Conservation (phyloP, 176 grass and related monocot genomes). For the Paspalum notatum region DNA sequence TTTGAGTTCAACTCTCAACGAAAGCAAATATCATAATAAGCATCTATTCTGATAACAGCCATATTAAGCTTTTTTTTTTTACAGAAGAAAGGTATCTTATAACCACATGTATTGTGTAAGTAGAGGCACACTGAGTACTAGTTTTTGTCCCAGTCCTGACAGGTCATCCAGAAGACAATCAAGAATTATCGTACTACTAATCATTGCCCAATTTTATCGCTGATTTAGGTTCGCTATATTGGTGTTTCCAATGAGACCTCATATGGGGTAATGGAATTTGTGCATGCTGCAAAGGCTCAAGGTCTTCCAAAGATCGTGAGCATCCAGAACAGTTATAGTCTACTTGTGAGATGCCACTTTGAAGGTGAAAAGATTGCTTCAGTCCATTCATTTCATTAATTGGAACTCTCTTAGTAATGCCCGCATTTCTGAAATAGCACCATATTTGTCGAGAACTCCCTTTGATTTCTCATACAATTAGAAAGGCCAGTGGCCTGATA, state of each 20-base stretch:
- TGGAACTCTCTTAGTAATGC: background rate
- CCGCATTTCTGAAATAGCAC: background rate
- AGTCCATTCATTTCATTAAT: background rate
- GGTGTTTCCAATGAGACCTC: constrained; percentile 98
- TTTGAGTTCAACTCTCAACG: too few species aligned
- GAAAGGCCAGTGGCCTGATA: background rate
- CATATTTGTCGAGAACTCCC: background rate
- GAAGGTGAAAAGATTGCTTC: constrained; percentile 62
- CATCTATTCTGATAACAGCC: background rate
- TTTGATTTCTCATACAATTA: constrained; percentile 4
- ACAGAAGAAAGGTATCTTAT: constrained; percentile 15
- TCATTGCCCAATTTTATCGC: background rate
- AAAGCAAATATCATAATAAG: background rate
- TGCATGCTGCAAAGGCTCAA: constrained; percentile 64
- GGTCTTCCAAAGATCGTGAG: constrained; percentile 88
- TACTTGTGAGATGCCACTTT: constrained; percentile 73
- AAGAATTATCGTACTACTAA: background rate
- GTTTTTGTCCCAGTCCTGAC: background rate
- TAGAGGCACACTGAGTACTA: background rate
- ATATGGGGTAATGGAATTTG: constrained; percentile 91
- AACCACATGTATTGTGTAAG: background rate
- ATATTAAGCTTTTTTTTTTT: constrained; percentile 19
- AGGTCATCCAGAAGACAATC: background rate
- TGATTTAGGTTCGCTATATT: constrained; percentile 73
- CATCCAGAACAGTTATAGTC: constrained; percentile 89